Percentiles rank a stretch among this genome's conserved stretches.
Conservation (phyloP, 352 stramenopile species). For the Pythium guiyangense region DNA sequence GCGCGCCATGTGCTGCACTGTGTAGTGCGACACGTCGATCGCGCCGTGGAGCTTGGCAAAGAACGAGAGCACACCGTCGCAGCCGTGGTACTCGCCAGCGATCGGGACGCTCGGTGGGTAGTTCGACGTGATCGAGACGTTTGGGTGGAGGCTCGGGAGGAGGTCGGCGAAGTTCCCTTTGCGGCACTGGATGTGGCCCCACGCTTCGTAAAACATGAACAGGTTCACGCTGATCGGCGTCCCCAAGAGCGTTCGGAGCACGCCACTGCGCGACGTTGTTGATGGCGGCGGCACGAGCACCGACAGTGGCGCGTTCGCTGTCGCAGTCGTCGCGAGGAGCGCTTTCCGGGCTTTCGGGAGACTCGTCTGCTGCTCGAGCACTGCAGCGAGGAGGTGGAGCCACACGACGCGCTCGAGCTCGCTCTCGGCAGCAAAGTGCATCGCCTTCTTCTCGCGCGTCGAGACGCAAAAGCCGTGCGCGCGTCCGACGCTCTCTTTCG, state of each 20-base stretch:
- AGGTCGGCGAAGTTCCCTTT: constrained; percentile 79
- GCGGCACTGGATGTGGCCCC: constrained; percentile 61
- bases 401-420: constrained; percentile 74
- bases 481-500: constrained; percentile 51
- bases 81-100: constrained; percentile 62
- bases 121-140: constrained; percentile 72
- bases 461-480: constrained; percentile 54
- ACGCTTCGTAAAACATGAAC: constrained; percentile 67
- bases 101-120: constrained; percentile 68
- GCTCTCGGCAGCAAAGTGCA: constrained; percentile 62
- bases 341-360: constrained; percentile 32
- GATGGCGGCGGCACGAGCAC: not conserved
- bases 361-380: constrained; percentile 48
- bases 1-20: constrained; percentile 60
- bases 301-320: not conserved
- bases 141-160: constrained; percentile 73
- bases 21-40: constrained; percentile 72
- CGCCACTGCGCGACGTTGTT: constrained; percentile 6
- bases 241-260: constrained; percentile 47
- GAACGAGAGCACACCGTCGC: constrained; percentile 60
- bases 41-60: constrained; percentile 63
- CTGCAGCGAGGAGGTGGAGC: constrained; percentile 63
- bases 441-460: constrained; percentile 47
- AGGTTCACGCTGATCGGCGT: constrained; percentile 59
- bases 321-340: not conserved